These are phyloP conservation scores for Metschnikowia picachoensis DNA, from an alignment of 805 yeast genomes.

Conservation along the genomic window DNA sequence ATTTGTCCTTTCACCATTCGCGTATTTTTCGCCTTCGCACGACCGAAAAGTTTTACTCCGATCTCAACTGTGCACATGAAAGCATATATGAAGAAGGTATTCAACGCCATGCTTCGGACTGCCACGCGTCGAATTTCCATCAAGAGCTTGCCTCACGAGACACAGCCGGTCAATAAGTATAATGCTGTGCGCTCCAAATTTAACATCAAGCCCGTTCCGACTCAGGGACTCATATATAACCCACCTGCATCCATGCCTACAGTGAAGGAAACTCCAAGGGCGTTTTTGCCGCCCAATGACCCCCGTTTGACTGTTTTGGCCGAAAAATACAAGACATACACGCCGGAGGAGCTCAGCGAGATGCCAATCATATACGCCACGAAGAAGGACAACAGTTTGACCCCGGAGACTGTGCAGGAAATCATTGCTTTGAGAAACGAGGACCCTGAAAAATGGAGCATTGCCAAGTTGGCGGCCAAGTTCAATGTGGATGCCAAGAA, in stretches of 20 bases:
- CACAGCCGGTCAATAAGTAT: slow-evolving; percentile 50
- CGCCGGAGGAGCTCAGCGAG: slow-evolving; percentile 31
- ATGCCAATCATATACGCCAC: slow-evolving; percentile 41
- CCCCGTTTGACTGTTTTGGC: slow-evolving; percentile 45
- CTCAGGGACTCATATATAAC: slow-evolving; percentile 57
- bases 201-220: slow-evolving; percentile 56
- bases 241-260: slow-evolving; percentile 56
- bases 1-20: neutral
- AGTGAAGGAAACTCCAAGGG: slow-evolving; percentile 59
- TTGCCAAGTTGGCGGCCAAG: slow-evolving; percentile 56
- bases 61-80: neutral
- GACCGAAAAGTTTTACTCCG: slow-evolving; percentile 13
- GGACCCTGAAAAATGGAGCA: slow-evolving; percentile 63
- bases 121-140: slow-evolving; percentile 15
- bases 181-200: slow-evolving; percentile 62
- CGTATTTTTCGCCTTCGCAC: slow-evolving; percentile 11
- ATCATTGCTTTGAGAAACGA: slow-evolving; percentile 51
- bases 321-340: slow-evolving; percentile 24
- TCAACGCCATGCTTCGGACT: slow-evolving; percentile 9
- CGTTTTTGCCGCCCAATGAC: slow-evolving; percentile 62
- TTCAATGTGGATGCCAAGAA: slow-evolving; percentile 46
- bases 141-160: slow-evolving; percentile 30
- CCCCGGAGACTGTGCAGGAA: slow-evolving; percentile 54
- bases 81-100: no score
- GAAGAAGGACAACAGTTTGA: slow-evolving; percentile 46